Evolutionary conservation across 2,329 filamentous ascomycete genomes (phyloP), one percentile per base, ranked within the genome.

Genomic region (Mycocentrospora acerina): DNA sequence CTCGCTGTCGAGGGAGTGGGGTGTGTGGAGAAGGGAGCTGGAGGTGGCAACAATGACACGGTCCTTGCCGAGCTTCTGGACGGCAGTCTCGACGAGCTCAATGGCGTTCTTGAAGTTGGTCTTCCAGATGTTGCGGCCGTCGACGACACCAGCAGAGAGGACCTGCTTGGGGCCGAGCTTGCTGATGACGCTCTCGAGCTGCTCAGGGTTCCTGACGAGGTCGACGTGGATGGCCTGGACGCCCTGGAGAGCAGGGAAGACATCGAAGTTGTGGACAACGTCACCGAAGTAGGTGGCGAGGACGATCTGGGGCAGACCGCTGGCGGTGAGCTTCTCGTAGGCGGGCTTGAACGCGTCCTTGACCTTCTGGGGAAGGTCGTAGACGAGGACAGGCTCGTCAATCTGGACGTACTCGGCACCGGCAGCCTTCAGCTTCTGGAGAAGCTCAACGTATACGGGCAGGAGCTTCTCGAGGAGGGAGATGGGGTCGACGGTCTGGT

Each of bases 41-140:
- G 93, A 97, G 58, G 90, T 96, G 67, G 93, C 88, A 59, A 95
- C 89, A 58, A 98, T 88, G 71, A 98, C 91, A 68, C 93, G 88
- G 58, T 97, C 90, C 81, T 95, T 91, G 76, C 93, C 91, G 51
- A 98, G 83, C 79, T 95, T 89, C 79, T 96, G 88, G 63, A 97
- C 78, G 53, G 91, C 93, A 44, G 82, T 78, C 82, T 97, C 89
- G 47, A 93, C 86, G 52, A 77, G 82, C 79, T 93, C 90, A 54
- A 98, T 94, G 66, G 93, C 90, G 63, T 82, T 83, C 82, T 95
- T 87, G 78, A 96, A 86, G 85, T 97, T 95, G 76, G 90, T 96
- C 88, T 98, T 98, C 93, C 93, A 98, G 80, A 98, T 97, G 82
- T 98, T 98, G 66, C 93, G 90, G 64, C 93, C 93, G 64, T 98